These are phyloP conservation scores for Penicillium subrubescens DNA, from an alignment of 495 filamentous ascomycete genomes.

Conservation along the genomic window DNA sequence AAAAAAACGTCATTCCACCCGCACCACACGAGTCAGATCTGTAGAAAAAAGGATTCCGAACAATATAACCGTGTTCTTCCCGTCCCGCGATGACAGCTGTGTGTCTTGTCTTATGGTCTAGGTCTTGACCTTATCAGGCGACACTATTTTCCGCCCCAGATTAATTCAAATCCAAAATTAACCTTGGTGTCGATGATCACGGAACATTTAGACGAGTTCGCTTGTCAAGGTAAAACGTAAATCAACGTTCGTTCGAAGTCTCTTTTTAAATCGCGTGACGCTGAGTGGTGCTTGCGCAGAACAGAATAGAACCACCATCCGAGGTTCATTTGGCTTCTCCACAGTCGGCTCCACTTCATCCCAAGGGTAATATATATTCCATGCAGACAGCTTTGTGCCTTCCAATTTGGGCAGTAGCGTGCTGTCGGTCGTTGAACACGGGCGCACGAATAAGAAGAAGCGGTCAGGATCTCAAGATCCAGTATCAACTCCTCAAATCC, in stretches of 20 bases:
- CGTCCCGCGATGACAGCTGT: not conserved
- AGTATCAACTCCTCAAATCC: not conserved
- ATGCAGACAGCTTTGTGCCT: constrained; percentile 19
- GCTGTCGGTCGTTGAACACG: constrained; percentile 3
- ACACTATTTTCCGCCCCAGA: constrained; percentile 1
- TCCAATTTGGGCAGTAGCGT: constrained; percentile 18
- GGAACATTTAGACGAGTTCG: constrained; percentile 5
- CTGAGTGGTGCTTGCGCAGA: constrained; percentile 16
- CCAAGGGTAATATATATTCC: constrained; percentile 7
- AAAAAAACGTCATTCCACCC: not conserved
- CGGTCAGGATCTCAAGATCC: constrained; percentile 15
- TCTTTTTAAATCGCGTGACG: constrained; percentile 17
- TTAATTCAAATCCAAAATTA: not conserved
- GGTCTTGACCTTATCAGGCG: not conserved
- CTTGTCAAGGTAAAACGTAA: constrained; percentile 8
- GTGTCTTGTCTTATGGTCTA: not conserved
- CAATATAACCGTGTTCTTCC: not conserved
- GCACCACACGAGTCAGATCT: not conserved
- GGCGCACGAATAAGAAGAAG: constrained; percentile 18
- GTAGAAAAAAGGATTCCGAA: not conserved
- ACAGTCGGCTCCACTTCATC: constrained; percentile 17
- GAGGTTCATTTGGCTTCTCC: constrained; percentile 16
- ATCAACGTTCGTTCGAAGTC: constrained; percentile 8
- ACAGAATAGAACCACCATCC: constrained; percentile 15
- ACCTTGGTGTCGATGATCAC: not conserved